These are phyloP conservation scores for Aureobasidium pullulans DNA, from an alignment of 2,329 filamentous ascomycete species.

Conservation along the genomic window DNA sequence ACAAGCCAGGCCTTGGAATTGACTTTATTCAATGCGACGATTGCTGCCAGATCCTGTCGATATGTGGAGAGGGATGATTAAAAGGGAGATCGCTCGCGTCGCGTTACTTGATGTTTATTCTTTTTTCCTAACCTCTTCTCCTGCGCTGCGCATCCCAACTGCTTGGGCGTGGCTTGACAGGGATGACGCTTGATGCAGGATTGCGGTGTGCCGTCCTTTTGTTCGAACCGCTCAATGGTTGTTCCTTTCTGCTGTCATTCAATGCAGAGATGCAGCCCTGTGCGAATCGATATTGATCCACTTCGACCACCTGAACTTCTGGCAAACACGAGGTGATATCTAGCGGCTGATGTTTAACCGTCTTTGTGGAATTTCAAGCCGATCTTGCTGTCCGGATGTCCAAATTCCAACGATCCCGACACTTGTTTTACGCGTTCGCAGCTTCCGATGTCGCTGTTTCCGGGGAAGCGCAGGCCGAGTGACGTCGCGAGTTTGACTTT, in stretches of 20 bases:
- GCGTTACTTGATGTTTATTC: slow-evolving; percentile 1
- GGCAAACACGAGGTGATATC: background rate
- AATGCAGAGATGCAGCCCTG: background rate
- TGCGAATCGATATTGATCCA: background rate
- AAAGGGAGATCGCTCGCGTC: slow-evolving; percentile 10
- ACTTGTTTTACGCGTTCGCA: background rate
- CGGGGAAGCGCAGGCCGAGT: background rate
- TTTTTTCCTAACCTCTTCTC: background rate
- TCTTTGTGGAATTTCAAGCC: background rate
- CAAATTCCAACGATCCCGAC: slow-evolving; percentile 1
- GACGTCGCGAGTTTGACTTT: background rate
- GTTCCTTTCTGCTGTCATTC: background rate
- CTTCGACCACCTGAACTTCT: background rate
- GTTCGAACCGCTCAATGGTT: background rate
- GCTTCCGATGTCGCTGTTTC: background rate
- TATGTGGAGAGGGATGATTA: background rate
- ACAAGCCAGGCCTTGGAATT: background rate
- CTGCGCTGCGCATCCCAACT: background rate
- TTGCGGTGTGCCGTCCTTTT: background rate
- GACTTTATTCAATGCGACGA: slow-evolving; percentile 3
- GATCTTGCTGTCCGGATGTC: background rate
- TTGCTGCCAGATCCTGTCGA: background rate
- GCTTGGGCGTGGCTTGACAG: slow-evolving; percentile 1
- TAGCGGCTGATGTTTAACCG: slow-evolving; percentile 1
- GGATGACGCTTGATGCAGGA: slow-evolving; percentile 2